These are phyloP conservation scores for Ceratocystiopsis sp. DNA, from an alignment of 2,329 filamentous ascomycete species.

Conservation along the genomic window DNA sequence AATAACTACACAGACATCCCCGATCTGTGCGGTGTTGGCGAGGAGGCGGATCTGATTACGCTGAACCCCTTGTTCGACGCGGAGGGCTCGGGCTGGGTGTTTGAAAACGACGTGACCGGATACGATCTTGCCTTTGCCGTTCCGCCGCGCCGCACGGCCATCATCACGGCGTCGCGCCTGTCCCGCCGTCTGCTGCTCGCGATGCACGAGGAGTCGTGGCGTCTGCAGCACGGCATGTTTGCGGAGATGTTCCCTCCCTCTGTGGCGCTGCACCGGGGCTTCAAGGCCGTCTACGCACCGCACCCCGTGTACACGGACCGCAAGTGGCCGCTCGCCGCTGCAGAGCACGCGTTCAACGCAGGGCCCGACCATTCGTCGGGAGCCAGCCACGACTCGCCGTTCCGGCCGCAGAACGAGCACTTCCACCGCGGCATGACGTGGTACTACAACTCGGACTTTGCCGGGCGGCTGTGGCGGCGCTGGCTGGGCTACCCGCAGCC, in stretches of 20 bases:
- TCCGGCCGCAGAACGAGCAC: constrained; percentile 54
- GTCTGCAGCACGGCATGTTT: constrained; percentile 54
- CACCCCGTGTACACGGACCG: constrained; percentile 70
- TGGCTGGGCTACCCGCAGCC: constrained; percentile 49
- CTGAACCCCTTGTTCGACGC: constrained; percentile 64
- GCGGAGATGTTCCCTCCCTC: constrained; percentile 63
- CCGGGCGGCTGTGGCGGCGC: constrained; percentile 58
- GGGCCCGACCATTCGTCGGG: constrained; percentile 51
- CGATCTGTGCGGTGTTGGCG: constrained; percentile 47
- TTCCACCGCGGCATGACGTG: constrained; percentile 70
- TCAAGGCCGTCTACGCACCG: constrained; percentile 65
- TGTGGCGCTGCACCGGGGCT: constrained; percentile 55
- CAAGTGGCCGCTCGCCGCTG: constrained; percentile 50
- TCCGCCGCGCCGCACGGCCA: constrained; percentile 51
- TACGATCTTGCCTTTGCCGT: constrained; percentile 36
- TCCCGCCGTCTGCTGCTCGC: constrained; percentile 47
- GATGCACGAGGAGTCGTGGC: constrained; percentile 60
- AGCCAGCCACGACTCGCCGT: constrained; percentile 38
- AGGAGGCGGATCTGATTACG: constrained; percentile 60
- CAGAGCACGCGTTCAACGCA: constrained; percentile 65
- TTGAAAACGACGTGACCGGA: constrained; percentile 52
- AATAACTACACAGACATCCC: constrained; percentile 10
- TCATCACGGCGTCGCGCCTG: constrained; percentile 54
- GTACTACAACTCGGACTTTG: constrained; percentile 72
- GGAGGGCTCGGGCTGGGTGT: constrained; percentile 54